These are phyloP conservation scores for Aspergillus asperescens DNA, from an alignment of 495 filamentous ascomycete species.

Conservation along the genomic window DNA sequence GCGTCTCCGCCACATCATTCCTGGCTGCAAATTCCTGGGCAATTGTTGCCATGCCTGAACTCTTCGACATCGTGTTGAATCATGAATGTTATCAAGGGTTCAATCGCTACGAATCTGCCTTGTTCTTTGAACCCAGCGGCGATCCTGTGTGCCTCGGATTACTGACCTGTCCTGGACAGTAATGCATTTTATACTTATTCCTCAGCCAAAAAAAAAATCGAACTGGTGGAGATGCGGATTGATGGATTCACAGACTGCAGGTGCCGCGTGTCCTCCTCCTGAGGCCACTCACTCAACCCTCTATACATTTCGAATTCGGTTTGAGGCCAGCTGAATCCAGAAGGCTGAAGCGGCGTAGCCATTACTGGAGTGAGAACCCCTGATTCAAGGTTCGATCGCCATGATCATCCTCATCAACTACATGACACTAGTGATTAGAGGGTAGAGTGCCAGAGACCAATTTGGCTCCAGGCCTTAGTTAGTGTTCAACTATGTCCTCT, in stretches of 20 bases:
- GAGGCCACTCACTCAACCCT: not conserved
- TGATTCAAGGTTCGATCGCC: constrained; percentile 1
- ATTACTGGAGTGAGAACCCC: no score
- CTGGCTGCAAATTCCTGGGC: constrained; percentile 3
- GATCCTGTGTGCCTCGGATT: not conserved
- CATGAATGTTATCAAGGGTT: not conserved
- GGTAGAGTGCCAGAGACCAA: no score
- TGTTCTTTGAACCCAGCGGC: not conserved
- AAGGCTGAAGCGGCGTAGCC: not conserved
- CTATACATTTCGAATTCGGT: not conserved
- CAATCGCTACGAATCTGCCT: not conserved
- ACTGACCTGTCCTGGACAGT: not conserved
- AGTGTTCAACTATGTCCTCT: not conserved
- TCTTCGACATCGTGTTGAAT: constrained; percentile 7
- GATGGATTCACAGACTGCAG: constrained; percentile 5
- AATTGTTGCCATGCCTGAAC: no score
- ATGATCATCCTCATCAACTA: constrained; percentile 13
- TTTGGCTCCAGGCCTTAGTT: no score
- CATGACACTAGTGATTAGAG: no score
- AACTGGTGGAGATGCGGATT: constrained; percentile 15
- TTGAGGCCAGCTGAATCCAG: not conserved
- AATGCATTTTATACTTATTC: no score
- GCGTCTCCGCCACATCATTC: constrained; percentile 38
- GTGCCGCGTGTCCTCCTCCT: constrained; percentile 17
- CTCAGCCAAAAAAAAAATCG: not conserved